Conservation (phyloP, 768 basidiomycete species). For the Suillus fuscotomentosus region DNA sequence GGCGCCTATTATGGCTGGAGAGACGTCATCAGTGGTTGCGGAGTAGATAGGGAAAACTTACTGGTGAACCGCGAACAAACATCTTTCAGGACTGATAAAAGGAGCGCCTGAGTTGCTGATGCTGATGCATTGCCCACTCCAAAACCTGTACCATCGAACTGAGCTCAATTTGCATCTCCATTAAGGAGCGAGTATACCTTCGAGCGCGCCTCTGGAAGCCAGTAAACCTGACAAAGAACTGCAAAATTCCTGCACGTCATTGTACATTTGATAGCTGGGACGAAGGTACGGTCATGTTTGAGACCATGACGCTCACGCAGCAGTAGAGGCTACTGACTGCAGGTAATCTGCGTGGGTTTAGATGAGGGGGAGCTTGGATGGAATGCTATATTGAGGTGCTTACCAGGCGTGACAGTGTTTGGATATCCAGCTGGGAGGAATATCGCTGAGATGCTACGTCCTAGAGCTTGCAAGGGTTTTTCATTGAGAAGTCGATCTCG, state of each 20-base stretch:
- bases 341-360: slow-evolving; percentile 44
- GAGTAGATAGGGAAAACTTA: slow-evolving; percentile 27
- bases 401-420: slow-evolving; percentile 58
- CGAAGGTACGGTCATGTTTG: not conserved
- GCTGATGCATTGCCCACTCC: slow-evolving; percentile 70
- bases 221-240: slow-evolving; percentile 62
- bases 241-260: slow-evolving; percentile 68
- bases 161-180: not conserved
- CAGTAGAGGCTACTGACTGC: slow-evolving; percentile 34
- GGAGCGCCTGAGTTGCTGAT: slow-evolving; percentile 62
- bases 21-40: not conserved
- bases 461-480: not conserved
- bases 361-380: not conserved
- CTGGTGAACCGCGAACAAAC: slow-evolving; percentile 62
- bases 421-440: slow-evolving; percentile 68
- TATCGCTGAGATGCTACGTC: slow-evolving; percentile 18
- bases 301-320: slow-evolving; percentile 9
- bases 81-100: slow-evolving; percentile 67
- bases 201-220: slow-evolving; percentile 64
- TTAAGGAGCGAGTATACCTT: slow-evolving; percentile 41
- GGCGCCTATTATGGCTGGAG: slow-evolving; percentile 58
- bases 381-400: not conserved
- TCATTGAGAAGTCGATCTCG: not conserved
- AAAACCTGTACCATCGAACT: slow-evolving; percentile 40
- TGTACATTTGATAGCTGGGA: slow-evolving; percentile 62